Evolutionary conservation across 2,329 filamentous ascomycete genomes (phyloP).

Genomic region (Botrytis medusae): DNA sequence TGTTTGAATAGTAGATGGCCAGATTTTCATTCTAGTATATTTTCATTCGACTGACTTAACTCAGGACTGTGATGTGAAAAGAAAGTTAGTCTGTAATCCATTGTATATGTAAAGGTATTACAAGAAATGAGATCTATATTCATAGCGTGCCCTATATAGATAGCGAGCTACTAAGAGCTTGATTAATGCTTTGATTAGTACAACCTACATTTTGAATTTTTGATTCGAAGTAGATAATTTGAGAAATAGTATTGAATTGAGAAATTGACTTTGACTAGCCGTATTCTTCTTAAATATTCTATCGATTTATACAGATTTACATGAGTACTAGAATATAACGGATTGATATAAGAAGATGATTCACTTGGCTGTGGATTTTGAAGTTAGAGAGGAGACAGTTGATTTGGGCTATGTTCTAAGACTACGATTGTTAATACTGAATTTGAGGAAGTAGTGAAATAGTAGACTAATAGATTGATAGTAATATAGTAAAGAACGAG

Average conservation of each 20-base stretch:
- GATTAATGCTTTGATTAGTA: neutral
- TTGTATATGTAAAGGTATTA: neutral
- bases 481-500: neutral
- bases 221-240: neutral
- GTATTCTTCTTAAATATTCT: too few relatives aligned
- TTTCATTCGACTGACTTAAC: rapidly evolving
- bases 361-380: neutral
- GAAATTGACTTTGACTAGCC: too few relatives aligned
- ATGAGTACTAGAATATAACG: rapidly evolving
- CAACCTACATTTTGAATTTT: rapidly evolving
- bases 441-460: neutral
- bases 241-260: neutral
- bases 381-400: neutral
- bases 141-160: rapidly evolving
- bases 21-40: neutral
- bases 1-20: neutral
- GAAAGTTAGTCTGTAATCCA: rapidly evolving
- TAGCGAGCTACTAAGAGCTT: neutral
- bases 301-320: neutral
- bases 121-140: rapidly evolving
- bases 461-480: neutral
- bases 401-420: neutral
- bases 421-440: neutral
- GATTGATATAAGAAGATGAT: neutral
- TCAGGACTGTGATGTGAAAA: neutral